phyloP scores from a whole-genome alignment of 164 flowering plant genomes.

The Pachysandra terminalis region DNA sequence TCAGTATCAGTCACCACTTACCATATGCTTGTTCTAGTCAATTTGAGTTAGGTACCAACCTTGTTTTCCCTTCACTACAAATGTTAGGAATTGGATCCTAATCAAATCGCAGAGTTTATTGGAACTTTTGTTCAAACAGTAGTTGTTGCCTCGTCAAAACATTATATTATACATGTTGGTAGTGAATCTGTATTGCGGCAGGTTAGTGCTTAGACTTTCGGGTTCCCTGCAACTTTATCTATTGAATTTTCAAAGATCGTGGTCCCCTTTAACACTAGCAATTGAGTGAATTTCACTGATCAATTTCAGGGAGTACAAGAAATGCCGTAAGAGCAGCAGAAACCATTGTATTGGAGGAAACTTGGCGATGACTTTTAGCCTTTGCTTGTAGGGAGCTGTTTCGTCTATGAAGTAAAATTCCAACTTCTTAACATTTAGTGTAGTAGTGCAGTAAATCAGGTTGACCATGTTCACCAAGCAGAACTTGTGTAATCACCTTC shows the following conservation, averaged over 20 bases:
- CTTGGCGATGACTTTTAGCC: too few species aligned
- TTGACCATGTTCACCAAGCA: too few species aligned
- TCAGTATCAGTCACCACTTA: not conserved
- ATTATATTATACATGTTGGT: not conserved
- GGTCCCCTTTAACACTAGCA: not conserved
- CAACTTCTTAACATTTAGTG: too few species aligned
- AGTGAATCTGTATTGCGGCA: not conserved
- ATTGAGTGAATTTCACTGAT: not conserved
- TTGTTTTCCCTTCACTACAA: not conserved
- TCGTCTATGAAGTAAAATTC: not conserved
- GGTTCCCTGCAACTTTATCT: not conserved
- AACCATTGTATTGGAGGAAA: not conserved
- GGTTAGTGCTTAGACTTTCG: not conserved
- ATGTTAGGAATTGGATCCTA: not conserved
- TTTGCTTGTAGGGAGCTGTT: not conserved
- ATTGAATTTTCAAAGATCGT: not conserved
- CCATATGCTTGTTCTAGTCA: not conserved
- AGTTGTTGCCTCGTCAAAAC: too few species aligned
- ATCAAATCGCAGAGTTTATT: not conserved
- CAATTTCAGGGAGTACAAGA: conserved; percentile 6
- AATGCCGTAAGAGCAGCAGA: not conserved
- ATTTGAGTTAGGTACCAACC: not conserved
- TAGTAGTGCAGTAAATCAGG: too few species aligned
- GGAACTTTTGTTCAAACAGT: not conserved
- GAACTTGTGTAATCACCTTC: too few species aligned